A percentile compares a stretch with the other conserved stretches of the same genome.
These are phyloP conservation scores for Tolypocladium sp. DNA, from an alignment of 2,329 filamentous ascomycete species.

Conservation along the genomic window DNA sequence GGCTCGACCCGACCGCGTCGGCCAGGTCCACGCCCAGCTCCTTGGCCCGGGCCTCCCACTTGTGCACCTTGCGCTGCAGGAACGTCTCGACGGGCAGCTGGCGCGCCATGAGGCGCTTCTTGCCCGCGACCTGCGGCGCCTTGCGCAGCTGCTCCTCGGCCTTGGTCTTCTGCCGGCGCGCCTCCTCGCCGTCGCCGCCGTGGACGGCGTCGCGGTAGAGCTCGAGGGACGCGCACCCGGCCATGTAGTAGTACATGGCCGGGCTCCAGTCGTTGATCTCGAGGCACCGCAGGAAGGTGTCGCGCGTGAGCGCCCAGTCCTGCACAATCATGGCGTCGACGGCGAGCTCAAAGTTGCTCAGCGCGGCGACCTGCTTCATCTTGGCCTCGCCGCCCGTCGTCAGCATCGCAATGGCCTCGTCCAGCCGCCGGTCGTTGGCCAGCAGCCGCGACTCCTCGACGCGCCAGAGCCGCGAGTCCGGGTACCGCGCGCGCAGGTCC, in stretches of 20 bases:
- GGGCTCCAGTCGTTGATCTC: conserved; percentile 89
- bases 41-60: conserved; percentile 75
- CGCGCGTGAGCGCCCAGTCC: conserved; percentile 63
- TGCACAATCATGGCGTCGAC: conserved; percentile 72
- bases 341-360: conserved; percentile 78
- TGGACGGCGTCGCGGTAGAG: conserved; percentile 59
- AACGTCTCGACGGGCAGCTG: conserved; percentile 88
- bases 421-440: conserved; percentile 56
- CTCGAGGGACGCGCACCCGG: conserved; percentile 69
- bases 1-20: conserved; percentile 74
- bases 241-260: conserved; percentile 81
- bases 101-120: conserved; percentile 81
- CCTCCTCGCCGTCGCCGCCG: conserved; percentile 29
- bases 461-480: conserved; percentile 75
- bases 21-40: conserved; percentile 57
- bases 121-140: conserved; percentile 66
- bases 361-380: conserved; percentile 80
- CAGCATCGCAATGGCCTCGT: conserved; percentile 59
- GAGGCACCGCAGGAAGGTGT: conserved; percentile 64
- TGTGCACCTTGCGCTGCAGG: conserved; percentile 71
- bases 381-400: conserved; percentile 51
- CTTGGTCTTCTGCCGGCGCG: conserved; percentile 47
- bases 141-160: conserved; percentile 64
- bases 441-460: conserved; percentile 78
- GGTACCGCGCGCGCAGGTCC: conserved; percentile 70